phyloP scores from a whole-genome alignment of 2,329 filamentous ascomycete species.

The Sodiomyces alkalinus region DNA sequence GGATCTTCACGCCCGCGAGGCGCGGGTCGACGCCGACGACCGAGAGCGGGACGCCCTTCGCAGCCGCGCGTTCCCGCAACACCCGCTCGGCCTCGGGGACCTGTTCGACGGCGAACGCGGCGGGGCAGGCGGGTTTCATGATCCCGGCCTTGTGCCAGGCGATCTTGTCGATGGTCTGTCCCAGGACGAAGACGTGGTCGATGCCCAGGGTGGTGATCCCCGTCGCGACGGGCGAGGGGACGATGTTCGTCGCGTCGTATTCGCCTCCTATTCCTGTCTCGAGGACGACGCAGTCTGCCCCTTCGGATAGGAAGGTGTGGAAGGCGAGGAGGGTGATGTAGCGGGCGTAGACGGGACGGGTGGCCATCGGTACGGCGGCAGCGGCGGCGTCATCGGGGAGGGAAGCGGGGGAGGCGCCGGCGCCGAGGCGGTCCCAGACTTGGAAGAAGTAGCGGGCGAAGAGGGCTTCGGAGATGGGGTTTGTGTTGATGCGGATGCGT shows the following conservation, averaged over 20 bases:
- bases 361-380: constrained; percentile 12
- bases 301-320: constrained; percentile 49
- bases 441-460: constrained; percentile 56
- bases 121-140: constrained; percentile 43
- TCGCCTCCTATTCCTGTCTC: constrained; percentile 56
- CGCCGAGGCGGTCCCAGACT: constrained; percentile 43
- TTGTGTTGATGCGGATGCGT: constrained; percentile 47
- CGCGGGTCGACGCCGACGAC: constrained; percentile 31
- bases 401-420: constrained; percentile 15
- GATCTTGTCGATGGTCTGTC: constrained; percentile 47
- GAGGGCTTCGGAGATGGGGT: constrained; percentile 37
- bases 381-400: constrained; percentile 14
- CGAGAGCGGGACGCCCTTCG: constrained; percentile 32
- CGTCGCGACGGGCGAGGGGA: constrained; percentile 39
- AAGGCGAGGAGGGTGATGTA: constrained; percentile 52
- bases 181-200: constrained; percentile 50
- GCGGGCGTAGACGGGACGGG: constrained; percentile 41
- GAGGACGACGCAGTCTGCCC: constrained; percentile 46
- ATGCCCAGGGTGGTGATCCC: constrained; percentile 54
- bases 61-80: constrained; percentile 31
- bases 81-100: constrained; percentile 27
- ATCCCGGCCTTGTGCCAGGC: constrained; percentile 65
- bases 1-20: constrained; percentile 29
- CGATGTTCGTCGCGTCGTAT: constrained; percentile 53
- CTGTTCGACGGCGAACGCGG: constrained; percentile 40